phyloP scores from a whole-genome alignment of 208 protist species.

The Porcisia hertigi region DNA sequence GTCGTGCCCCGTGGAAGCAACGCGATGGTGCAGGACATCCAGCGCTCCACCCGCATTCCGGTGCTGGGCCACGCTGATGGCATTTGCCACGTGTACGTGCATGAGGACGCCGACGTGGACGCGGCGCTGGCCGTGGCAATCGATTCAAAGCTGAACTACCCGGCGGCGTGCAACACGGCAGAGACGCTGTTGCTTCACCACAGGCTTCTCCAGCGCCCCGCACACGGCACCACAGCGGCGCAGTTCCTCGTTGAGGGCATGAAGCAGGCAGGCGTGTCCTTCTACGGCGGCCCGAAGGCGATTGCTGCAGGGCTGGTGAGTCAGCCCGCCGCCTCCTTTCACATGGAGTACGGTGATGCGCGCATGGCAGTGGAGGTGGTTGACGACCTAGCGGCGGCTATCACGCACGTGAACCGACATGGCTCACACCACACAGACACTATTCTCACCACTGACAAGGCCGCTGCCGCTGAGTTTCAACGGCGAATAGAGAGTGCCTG shows the following conservation, averaged over 20 bases:
- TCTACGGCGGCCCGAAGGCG: slow-evolving; percentile 50
- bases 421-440: slow-evolving; percentile 90
- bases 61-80: slow-evolving; percentile 95
- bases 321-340: slow-evolving; percentile 30
- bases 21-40: slow-evolving; percentile 87
- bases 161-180: slow-evolving; percentile 93
- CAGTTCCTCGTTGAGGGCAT: slow-evolving; percentile 44
- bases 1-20: slow-evolving; percentile 93
- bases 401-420: slow-evolving; percentile 87
- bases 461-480: slow-evolving; percentile 51
- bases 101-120: slow-evolving; percentile 69
- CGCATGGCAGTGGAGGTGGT: slow-evolving; percentile 51
- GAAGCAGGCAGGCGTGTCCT: slow-evolving; percentile 47
- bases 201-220: slow-evolving; percentile 16
- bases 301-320: slow-evolving; percentile 22
- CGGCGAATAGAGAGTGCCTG: slow-evolving; percentile 83
- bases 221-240: slow-evolving; percentile 24
- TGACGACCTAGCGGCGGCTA: slow-evolving; percentile 58
- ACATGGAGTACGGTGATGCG: slow-evolving; percentile 69
- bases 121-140: slow-evolving; percentile 63
- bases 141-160: slow-evolving; percentile 94
- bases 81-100: slow-evolving; percentile 94
- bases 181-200: slow-evolving; percentile 93
- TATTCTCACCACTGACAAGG: slow-evolving; percentile 76
- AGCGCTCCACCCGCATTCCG: slow-evolving; percentile 86